Conservation (phyloP, 176 grass and related monocot genomes). For the Carex cristatella region DNA sequence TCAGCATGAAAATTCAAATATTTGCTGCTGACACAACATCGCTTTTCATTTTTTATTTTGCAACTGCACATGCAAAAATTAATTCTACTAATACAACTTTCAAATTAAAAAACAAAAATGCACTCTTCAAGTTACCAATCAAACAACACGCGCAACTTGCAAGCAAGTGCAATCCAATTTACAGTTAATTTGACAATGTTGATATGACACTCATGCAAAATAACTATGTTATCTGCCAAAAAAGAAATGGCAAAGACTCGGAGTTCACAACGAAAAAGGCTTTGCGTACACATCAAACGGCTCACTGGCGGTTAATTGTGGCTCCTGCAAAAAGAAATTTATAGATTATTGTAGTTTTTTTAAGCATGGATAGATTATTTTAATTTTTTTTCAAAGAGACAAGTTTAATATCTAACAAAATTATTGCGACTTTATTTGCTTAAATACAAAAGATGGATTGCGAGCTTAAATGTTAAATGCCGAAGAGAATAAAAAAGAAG, state of each 20-base stretch:
- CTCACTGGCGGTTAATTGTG: conserved; percentile 58
- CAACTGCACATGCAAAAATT: background rate
- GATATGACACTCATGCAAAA: background rate
- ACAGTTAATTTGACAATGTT: background rate
- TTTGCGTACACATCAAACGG: conserved; percentile 82
- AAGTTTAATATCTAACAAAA: background rate
- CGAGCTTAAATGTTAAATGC: background rate
- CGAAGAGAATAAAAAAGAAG: background rate
- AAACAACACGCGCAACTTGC: background rate
- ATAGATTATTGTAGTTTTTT: background rate
- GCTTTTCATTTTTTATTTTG: background rate
- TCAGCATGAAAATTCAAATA: background rate
- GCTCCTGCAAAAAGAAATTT: conserved; percentile 52
- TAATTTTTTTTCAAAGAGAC: background rate
- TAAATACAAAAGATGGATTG: background rate
- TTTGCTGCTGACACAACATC: background rate
- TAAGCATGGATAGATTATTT: background rate
- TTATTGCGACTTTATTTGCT: background rate
- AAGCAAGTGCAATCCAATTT: background rate
- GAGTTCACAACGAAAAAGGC: conserved; percentile 69
- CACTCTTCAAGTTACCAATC: background rate
- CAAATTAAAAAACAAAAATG: background rate
- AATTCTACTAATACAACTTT: background rate
- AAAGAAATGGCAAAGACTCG: background rate
- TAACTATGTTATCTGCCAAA: background rate